Evolutionary conservation across 768 basidiomycete species (phyloP), one percentile per base, ranked within the genome.

Genomic region (Suillus lakei): DNA sequence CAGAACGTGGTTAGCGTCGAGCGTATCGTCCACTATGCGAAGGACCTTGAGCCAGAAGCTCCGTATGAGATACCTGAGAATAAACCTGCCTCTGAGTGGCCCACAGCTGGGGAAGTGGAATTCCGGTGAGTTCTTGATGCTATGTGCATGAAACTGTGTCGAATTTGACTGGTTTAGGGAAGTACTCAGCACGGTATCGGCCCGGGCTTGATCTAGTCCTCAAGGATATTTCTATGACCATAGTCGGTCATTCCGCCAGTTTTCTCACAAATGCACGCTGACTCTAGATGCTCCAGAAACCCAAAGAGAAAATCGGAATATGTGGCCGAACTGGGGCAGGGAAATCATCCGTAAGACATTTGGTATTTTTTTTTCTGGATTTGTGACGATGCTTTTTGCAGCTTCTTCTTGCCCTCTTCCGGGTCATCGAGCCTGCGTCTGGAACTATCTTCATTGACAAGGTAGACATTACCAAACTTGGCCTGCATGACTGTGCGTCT

Each of bases 1-100:
- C 92, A 95, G 70, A 93, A 93, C 69, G 90, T 95, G 70, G 93
- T 95, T 66, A 93, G 92, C 71, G 91, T 94, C 18, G 95, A 97
- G 74, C 89, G 95, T 6, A 91, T 96, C 61, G 75, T 92, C 32
- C 89, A 96, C 70, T 96, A 98, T 71, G 88, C 88, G 2, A 77
- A 71, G 32, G 81, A 90, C 8, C 81, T 97, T 21, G 71, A 81
- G 21, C 81, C 88, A 0, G 96, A 98, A 76, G 94, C 92, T 2
- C 87, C 91, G 0, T 83, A 85, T 50, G 90, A 93, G 65, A 79
- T 92, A 21, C 83, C 86, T 0, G 88, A 88, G 26, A 77, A 74
- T 13, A 84, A 87, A 55, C 88, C 90, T 0, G 70, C 74, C 38
- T 72, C 74, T 1, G 69, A 70, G 16, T 98, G 97, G 97, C 97